Percentiles rank a stretch among this genome's conserved stretches.
These are phyloP conservation scores for Apiotrichum gracile DNA, from an alignment of 1,284 basidiomycete species.

Conservation along the genomic window DNA sequence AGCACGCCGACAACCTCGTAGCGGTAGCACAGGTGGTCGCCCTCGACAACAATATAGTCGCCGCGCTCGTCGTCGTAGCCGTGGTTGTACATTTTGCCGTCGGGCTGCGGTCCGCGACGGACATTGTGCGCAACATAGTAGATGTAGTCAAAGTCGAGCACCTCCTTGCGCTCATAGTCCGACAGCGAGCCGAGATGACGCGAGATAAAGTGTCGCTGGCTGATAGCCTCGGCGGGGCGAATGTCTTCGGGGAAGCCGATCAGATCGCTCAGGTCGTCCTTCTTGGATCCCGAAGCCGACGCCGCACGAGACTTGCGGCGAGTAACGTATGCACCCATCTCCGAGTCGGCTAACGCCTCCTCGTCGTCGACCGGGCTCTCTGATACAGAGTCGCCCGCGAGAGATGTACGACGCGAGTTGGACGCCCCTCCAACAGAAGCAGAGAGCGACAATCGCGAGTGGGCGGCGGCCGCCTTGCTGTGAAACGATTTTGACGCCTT, in stretches of 20 bases:
- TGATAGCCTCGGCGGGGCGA: slow-evolving; percentile 61
- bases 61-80: slow-evolving; percentile 98
- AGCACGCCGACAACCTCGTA: slow-evolving; percentile 90
- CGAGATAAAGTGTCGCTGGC: slow-evolving; percentile 54
- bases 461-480: slow-evolving; percentile 23
- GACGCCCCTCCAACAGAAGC: slow-evolving; percentile 36
- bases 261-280: slow-evolving; percentile 81
- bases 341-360: slow-evolving; percentile 83
- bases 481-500: slow-evolving; percentile 37
- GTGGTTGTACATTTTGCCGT: slow-evolving; percentile 82
- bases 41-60: slow-evolving; percentile 84
- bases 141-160: slow-evolving; percentile 77
- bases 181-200: slow-evolving; percentile 57
- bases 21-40: slow-evolving; percentile 91
- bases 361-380: slow-evolving; percentile 72
- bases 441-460: slow-evolving; percentile 32
- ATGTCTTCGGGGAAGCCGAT: slow-evolving; percentile 88
- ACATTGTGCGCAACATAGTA: slow-evolving; percentile 55
- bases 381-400: slow-evolving; percentile 45
- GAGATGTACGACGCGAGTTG: slow-evolving; percentile 23
- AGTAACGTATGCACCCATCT: slow-evolving; percentile 92
- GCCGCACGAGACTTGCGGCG: slow-evolving; percentile 83
- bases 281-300: slow-evolving; percentile 55
- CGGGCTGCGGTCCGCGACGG: slow-evolving; percentile 29
- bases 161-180: slow-evolving; percentile 84